Conservation (phyloP, 495 filamentous ascomycete genomes). For the Aspergillus ostianus region DNA sequence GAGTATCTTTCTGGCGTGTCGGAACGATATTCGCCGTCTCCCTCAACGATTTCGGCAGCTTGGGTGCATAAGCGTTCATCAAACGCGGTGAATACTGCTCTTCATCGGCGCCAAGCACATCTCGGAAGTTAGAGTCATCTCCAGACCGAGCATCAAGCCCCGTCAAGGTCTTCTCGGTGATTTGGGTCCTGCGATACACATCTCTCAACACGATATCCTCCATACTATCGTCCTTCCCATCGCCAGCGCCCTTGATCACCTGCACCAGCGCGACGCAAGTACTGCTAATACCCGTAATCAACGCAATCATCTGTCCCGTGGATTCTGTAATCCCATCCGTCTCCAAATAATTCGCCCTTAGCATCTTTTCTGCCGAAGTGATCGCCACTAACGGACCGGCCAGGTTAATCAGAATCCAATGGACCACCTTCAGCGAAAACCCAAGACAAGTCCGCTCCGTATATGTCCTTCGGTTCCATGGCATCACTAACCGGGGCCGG, state of each 20-base stretch:
- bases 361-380: constrained; percentile 1
- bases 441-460: not conserved
- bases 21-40: no score
- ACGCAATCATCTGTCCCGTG: constrained; percentile 1
- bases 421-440: not conserved
- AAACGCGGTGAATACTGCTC: no score
- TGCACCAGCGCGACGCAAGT: not conserved
- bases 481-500: not conserved
- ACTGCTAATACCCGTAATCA: constrained; percentile 1
- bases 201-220: not conserved
- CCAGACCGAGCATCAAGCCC: no score
- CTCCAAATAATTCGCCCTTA: not conserved
- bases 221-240: not conserved
- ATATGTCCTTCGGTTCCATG: not conserved
- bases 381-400: not conserved
- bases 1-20: no score
- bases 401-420: not conserved
- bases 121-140: no score
- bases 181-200: not conserved
- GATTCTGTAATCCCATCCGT: not conserved
- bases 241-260: not conserved
- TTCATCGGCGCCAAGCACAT: no score
- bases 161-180: no score
- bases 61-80: no score
- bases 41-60: no score